Conservation (phyloP, 2,329 filamentous ascomycete genomes). For the Cytospora mali region DNA sequence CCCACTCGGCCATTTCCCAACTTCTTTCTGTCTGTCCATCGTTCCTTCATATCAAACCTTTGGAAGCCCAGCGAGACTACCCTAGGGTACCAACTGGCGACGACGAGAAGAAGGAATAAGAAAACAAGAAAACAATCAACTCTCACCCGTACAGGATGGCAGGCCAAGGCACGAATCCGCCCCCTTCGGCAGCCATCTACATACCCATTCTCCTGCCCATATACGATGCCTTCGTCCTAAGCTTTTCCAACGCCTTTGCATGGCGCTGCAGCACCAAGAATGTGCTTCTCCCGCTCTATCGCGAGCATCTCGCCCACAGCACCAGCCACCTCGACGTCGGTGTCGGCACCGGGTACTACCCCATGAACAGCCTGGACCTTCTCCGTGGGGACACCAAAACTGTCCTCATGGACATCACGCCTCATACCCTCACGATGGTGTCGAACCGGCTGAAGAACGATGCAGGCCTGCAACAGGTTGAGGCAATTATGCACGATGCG, state of each 20-base stretch:
- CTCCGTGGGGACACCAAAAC: neutral
- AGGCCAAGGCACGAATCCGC: neutral
- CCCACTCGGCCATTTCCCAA: too few species aligned
- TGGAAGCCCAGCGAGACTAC: too few species aligned
- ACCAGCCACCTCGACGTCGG: conserved; percentile 1
- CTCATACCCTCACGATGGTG: neutral
- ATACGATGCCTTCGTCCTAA: conserved; percentile 4
- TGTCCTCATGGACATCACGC: conserved; percentile 3
- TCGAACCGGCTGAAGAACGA: neutral
- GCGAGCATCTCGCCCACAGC: neutral
- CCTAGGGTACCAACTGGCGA: neutral
- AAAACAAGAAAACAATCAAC: neutral
- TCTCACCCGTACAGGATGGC: neutral
- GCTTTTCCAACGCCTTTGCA: neutral
- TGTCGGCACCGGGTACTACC: conserved; percentile 5
- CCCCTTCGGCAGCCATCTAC: neutral
- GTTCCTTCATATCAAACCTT: neutral
- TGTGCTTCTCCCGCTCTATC: conserved; percentile 1
- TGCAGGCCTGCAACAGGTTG: neutral
- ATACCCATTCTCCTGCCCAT: neutral
- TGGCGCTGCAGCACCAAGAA: conserved; percentile 9
- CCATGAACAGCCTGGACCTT: neutral
- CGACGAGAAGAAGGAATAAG: neutral
- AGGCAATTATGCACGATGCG: neutral
- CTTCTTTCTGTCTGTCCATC: too few species aligned